A percentile compares a stretch with the other conserved stretches of the same genome.
These are phyloP conservation scores for Wallacemonas sp. DNA, from an alignment of 208 protist species.

Conservation along the genomic window DNA sequence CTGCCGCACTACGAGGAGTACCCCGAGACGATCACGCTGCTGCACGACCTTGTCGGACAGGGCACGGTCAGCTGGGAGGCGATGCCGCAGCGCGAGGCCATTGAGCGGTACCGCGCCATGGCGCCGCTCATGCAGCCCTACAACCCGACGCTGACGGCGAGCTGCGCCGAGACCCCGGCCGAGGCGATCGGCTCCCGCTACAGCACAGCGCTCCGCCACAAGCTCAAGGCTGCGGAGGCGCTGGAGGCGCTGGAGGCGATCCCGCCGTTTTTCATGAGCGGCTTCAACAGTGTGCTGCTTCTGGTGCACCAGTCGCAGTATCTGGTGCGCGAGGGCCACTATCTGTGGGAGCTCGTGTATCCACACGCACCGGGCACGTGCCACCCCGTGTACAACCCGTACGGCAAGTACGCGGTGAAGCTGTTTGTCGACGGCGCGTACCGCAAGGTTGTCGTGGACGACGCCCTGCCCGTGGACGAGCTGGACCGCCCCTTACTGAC, in stretches of 20 bases:
- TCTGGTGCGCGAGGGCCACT: conserved; percentile 49
- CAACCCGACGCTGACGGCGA: conserved; percentile 54
- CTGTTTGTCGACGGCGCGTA: conserved; percentile 86
- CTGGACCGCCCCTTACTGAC: conserved; percentile 77
- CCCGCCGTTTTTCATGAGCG: conserved; percentile 90
- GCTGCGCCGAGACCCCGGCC: conserved; percentile 66
- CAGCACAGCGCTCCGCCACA: conserved; percentile 81
- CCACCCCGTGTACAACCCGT: conserved; percentile 91
- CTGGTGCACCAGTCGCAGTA: conserved; percentile 66
- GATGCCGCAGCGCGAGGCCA: conserved; percentile 31
- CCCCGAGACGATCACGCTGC: conserved; percentile 71
- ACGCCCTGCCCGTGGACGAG: conserved; percentile 82
- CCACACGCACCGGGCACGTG: conserved; percentile 77
- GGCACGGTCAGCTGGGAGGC: conserved; percentile 36
- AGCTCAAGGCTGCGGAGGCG: conserved; percentile 67
- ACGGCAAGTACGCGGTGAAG: conserved; percentile 91
- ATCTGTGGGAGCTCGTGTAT: conserved; percentile 91
- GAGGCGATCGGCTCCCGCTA: conserved; percentile 75
- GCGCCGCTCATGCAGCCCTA: conserved; percentile 80
- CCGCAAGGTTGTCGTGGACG: conserved; percentile 86
- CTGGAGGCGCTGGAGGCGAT: conserved; percentile 56
- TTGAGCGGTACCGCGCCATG: conserved; percentile 62
- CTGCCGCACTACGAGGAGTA: conserved; percentile 60
- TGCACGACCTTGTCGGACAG: conserved; percentile 55
- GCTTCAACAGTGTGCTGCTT: conserved; percentile 85